phyloP scores from a whole-genome alignment of 2,329 filamentous ascomycete species.

The Sclerotiophoma versabilis region DNA sequence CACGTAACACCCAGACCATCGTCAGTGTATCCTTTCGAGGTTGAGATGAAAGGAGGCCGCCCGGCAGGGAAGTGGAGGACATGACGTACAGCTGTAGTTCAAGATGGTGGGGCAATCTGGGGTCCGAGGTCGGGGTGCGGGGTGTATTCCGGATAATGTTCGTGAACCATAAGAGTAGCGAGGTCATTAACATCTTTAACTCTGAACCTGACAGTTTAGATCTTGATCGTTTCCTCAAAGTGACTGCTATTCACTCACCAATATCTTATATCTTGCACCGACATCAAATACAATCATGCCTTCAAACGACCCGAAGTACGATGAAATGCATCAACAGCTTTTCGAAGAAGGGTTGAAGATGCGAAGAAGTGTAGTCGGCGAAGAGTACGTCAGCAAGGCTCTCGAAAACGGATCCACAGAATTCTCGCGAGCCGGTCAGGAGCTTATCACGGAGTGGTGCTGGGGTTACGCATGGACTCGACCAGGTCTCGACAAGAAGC shows the following conservation, averaged over 20 bases:
- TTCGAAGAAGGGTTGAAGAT: conserved; percentile 68
- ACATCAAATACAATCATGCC: conserved; percentile 30
- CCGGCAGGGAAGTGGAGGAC: not conserved
- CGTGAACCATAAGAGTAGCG: not conserved
- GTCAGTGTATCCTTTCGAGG: not conserved
- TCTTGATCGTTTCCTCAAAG: not conserved
- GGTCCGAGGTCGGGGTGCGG: conserved; percentile 30
- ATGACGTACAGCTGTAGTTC: conserved; percentile 10
- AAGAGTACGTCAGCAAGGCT: conserved; percentile 65
- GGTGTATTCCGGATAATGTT: not conserved
- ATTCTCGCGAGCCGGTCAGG: conserved; percentile 68
- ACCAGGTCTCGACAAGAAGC: conserved; percentile 67
- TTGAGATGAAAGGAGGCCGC: not conserved
- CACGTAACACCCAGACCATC: conserved; percentile 4
- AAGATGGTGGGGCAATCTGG: conserved; percentile 33
- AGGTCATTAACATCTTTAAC: not conserved
- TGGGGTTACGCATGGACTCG: conserved; percentile 71
- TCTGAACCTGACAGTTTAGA: not conserved
- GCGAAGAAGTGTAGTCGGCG: conserved; percentile 66
- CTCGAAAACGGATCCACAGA: conserved; percentile 63
- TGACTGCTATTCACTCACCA: not conserved
- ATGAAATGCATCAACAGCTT: conserved; percentile 60
- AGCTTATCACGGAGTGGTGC: conserved; percentile 68
- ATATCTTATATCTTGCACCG: no score
- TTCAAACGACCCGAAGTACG: conserved; percentile 51